Percentiles rank a stretch among this genome's conserved stretches.
phyloP scores from a whole-genome alignment of 441 rosid species.

The Pelargonium citronellum region DNA sequence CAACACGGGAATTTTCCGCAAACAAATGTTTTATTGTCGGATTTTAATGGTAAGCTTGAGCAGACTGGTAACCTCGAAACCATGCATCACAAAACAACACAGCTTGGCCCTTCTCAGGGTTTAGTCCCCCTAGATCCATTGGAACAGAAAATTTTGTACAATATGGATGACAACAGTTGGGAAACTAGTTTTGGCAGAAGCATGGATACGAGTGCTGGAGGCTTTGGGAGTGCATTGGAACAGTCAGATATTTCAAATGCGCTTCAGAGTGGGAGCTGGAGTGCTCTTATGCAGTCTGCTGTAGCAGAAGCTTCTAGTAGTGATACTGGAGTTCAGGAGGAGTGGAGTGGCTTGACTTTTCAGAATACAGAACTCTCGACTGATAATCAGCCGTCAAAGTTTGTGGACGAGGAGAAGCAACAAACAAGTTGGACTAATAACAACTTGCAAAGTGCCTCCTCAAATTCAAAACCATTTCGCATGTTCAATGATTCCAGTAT shows the following conservation, averaged over 20 bases:
- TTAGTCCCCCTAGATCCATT: slow-evolving; percentile 49
- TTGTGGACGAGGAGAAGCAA: slow-evolving; percentile 40
- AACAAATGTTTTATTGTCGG: slow-evolving; percentile 27
- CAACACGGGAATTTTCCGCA: slow-evolving; percentile 31
- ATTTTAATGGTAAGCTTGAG: slow-evolving; percentile 31
- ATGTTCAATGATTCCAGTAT: slow-evolving; percentile 22
- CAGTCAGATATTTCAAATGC: slow-evolving; percentile 30
- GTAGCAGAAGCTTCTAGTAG: slow-evolving; percentile 60
- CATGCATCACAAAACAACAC: slow-evolving; percentile 33
- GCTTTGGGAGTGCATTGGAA: slow-evolving; percentile 32
- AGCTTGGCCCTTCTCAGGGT: slow-evolving; percentile 29
- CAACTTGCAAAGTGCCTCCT: slow-evolving; percentile 35
- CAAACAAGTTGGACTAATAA: slow-evolving; percentile 35
- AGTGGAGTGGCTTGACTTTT: slow-evolving; percentile 54
- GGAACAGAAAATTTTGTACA: slow-evolving; percentile 52
- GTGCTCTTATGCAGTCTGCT: slow-evolving; percentile 66
- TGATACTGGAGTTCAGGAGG: slow-evolving; percentile 49
- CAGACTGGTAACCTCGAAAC: slow-evolving; percentile 31
- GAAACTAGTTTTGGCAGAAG: slow-evolving; percentile 32
- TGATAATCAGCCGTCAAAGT: slow-evolving; percentile 38
- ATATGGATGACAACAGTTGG: slow-evolving; percentile 41
- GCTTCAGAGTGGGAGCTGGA: slow-evolving; percentile 66
- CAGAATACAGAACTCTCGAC: slow-evolving; percentile 45
- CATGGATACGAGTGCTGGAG: slow-evolving; percentile 32
- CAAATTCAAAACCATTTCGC: slow-evolving; percentile 30